These are phyloP conservation scores for Leptomonas seymouri DNA, from an alignment of 208 protist species.

Conservation along the genomic window DNA sequence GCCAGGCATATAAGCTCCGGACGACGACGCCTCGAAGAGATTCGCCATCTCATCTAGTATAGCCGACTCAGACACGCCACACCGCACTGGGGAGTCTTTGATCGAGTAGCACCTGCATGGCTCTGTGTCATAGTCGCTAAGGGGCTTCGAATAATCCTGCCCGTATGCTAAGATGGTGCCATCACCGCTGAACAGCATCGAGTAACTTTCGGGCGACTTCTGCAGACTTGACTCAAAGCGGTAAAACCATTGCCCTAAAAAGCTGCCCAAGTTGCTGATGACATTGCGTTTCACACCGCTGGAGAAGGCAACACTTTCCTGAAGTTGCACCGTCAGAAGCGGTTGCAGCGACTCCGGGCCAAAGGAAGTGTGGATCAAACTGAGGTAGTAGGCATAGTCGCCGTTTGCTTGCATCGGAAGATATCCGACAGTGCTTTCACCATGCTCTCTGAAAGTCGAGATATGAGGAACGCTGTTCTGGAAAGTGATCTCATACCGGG, in stretches of 20 bases:
- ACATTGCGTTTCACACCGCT: slow-evolving; percentile 10
- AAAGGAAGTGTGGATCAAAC: slow-evolving; percentile 5
- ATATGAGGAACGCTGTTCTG: not conserved
- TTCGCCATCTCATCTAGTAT: slow-evolving; percentile 36
- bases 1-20: not conserved
- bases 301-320: slow-evolving; percentile 10
- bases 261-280: slow-evolving; percentile 38
- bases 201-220: slow-evolving; percentile 41
- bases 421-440: slow-evolving; percentile 8
- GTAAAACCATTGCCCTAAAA: slow-evolving; percentile 44
- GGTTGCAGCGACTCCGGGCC: slow-evolving; percentile 2
- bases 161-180: slow-evolving; percentile 41
- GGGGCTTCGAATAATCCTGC: slow-evolving; percentile 2
- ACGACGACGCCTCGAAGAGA: slow-evolving; percentile 16
- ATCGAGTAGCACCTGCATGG: slow-evolving; percentile 5
- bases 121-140: not conserved
- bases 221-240: slow-evolving; percentile 43
- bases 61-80: slow-evolving; percentile 1
- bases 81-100: not conserved
- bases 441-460: not conserved
- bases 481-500: slow-evolving; percentile 13
- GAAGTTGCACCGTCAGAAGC: slow-evolving; percentile 27
- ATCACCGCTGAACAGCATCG: slow-evolving; percentile 39
- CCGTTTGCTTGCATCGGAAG: slow-evolving; percentile 3
- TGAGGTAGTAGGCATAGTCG: slow-evolving; percentile 23